These are phyloP conservation scores for Adiantum capillusveneris DNA, from an alignment of 75 land plant species.

Conservation along the genomic window DNA sequence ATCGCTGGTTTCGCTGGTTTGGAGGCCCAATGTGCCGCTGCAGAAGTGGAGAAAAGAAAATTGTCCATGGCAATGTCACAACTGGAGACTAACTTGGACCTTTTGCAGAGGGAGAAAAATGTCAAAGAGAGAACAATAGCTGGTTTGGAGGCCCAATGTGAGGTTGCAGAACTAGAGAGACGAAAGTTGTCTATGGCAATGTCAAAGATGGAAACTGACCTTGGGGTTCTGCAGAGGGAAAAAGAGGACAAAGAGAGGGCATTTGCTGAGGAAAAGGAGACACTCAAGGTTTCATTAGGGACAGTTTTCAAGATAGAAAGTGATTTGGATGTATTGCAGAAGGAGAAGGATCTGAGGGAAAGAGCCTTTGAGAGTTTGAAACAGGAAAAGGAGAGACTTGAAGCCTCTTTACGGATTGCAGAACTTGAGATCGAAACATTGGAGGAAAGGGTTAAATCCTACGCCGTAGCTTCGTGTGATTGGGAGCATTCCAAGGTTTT, in stretches of 20 bases:
- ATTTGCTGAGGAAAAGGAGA: not conserved
- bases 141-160: not conserved
- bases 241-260: constrained; percentile 9
- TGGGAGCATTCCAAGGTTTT: constrained; percentile 24
- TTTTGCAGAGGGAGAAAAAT: constrained; percentile 1
- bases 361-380: constrained; percentile 42
- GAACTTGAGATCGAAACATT: constrained; percentile 32
- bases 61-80: not conserved
- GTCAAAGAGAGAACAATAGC: constrained; percentile 1
- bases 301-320: constrained; percentile 44
- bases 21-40: not conserved
- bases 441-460: constrained; percentile 16
- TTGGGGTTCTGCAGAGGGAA: not conserved
- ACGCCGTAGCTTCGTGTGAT: not conserved
- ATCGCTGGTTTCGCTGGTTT: not conserved
- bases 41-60: not conserved
- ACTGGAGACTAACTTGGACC: not conserved
- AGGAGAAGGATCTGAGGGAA: constrained; percentile 44
- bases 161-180: not conserved
- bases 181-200: not conserved
- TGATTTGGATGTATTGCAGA: constrained; percentile 41
- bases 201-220: not conserved
- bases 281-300: constrained; percentile 23
- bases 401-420: constrained; percentile 37
- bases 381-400: constrained; percentile 29